A percentile compares a stretch with the other conserved stretches of the same genome.
Conservation (phyloP, 164 flowering plant species). For the Litsea cubeba region DNA sequence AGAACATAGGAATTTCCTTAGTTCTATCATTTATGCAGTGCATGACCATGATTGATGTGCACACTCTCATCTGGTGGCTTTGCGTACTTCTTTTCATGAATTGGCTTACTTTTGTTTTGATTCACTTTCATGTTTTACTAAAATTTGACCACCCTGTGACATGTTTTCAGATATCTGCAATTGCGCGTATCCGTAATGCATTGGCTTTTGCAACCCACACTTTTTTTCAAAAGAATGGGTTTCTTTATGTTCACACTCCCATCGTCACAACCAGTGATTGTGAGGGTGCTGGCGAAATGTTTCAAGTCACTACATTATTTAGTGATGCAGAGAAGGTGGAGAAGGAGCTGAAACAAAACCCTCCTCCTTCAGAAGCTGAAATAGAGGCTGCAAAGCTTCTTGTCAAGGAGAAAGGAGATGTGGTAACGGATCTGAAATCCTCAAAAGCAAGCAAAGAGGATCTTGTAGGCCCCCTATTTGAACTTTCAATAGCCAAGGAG, state of each 20-base stretch:
- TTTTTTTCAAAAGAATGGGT: slow-evolving; percentile 74
- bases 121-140: too few relatives aligned
- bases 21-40: too few relatives aligned
- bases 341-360: slow-evolving; percentile 72
- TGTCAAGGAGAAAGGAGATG: slow-evolving; percentile 67
- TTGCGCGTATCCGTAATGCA: slow-evolving; percentile 82
- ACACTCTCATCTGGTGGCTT: too few relatives aligned
- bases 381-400: slow-evolving; percentile 53
- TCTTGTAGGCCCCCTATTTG: slow-evolving; percentile 55
- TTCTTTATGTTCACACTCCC: slow-evolving; percentile 84
- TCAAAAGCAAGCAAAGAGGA: slow-evolving; percentile 63
- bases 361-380: slow-evolving; percentile 74
- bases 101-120: too few relatives aligned
- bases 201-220: slow-evolving; percentile 91
- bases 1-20: too few relatives aligned
- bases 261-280: slow-evolving; percentile 94
- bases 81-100: too few relatives aligned
- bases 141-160: too few relatives aligned
- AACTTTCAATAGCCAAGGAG: slow-evolving; percentile 72
- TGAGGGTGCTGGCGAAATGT: slow-evolving; percentile 99
- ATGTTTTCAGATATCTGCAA: slow-evolving; percentile 63
- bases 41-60: too few relatives aligned
- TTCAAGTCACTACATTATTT: slow-evolving; percentile 87
- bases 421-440: slow-evolving; percentile 54
- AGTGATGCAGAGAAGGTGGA: slow-evolving; percentile 73